Conservation (phyloP, 2,329 filamentous ascomycete genomes). For the Coniochaeta ligniaria region DNA sequence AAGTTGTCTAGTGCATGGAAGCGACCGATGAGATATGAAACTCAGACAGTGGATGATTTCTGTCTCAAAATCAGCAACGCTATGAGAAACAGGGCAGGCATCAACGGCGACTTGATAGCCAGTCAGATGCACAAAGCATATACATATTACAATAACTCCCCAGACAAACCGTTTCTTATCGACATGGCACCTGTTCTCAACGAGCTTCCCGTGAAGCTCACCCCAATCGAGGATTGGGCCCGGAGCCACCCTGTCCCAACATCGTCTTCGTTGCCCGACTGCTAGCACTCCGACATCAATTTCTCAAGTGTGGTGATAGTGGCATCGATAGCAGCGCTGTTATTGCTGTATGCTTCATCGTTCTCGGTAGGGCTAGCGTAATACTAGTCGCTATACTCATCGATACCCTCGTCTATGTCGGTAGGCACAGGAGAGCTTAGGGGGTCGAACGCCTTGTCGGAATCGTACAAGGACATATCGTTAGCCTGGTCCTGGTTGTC, state of each 20-base stretch:
- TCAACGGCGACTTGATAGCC: conserved; percentile 26
- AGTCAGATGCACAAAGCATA: conserved; percentile 32
- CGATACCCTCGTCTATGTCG: no score
- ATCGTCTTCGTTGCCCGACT: not conserved
- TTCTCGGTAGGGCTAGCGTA: no score
- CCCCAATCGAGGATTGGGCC: conserved; percentile 27
- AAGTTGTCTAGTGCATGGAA: conserved; percentile 25
- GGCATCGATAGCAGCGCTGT: no score
- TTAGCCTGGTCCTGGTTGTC: no score
- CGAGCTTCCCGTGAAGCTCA: conserved; percentile 22
- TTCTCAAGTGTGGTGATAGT: no score
- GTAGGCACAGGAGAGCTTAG: no score
- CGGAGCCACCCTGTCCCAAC: conserved; percentile 7
- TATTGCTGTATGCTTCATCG: no score
- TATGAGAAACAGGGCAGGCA: conserved; percentile 23
- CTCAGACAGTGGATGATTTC: conserved; percentile 24
- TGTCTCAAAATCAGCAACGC: conserved; percentile 19
- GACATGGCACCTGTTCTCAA: conserved; percentile 25
- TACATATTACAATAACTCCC: conserved; percentile 29
- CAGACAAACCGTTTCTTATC: conserved; percentile 27
- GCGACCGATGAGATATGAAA: conserved; percentile 20
- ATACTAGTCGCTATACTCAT: no score
- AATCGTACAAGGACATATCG: no score
- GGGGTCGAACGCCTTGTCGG: no score
- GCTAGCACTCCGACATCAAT: no score